Base-by-base conservation (phyloP, 1,139 yeast genomes). In the Magnusiomyces paraingens region DNA sequence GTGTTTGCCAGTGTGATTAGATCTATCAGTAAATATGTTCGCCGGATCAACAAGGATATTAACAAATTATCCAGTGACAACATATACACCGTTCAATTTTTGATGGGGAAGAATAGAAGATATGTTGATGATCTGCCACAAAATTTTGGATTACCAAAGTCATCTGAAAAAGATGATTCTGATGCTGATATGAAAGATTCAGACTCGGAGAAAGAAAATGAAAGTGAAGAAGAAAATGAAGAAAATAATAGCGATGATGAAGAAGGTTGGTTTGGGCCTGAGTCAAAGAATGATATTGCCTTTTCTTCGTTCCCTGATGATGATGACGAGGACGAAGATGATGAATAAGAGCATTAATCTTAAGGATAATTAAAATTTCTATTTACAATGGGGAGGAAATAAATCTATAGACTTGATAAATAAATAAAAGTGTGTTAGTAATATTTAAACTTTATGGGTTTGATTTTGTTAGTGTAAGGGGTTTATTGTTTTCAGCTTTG, bases 11-110 rank as follows among this genome's bases (percentile, higher is more conserved):
- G 84, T 54, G 77, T 87, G 0, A 70, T 90, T 62, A 81, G 94
- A 63, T 78, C 86, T 3, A 71, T 89, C 11, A 94, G 84, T 61
- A 77, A 95, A 64, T 90, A 86, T 62, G 74, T 91, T 58, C 83
- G 81, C 52, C 78, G 89, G 63, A 72, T 83, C 8, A 93, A 87
- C 21, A 86, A 87, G 67, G 95, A 87, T 55, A 77, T 89, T 26
- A 82, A 82, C 1, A 71, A 72, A 49, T 70, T 82, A 2, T 73
- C 84, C 2, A 79, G 75, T 58, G 75, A 75, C 47, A 86, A 84
- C 62, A 77, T 76, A 55, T 82, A 81, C 66, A 70, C 80, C 78
- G 79, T 70, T 56, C 74, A 59, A 62, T 75, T 53, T 61, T 71
- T 58, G 65, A 72, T 57, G 41, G 63, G 61, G 12, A 50, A 54